Conservation (phyloP, 2,329 filamentous ascomycete genomes). For the Macrophomina pseudophaseolina region DNA sequence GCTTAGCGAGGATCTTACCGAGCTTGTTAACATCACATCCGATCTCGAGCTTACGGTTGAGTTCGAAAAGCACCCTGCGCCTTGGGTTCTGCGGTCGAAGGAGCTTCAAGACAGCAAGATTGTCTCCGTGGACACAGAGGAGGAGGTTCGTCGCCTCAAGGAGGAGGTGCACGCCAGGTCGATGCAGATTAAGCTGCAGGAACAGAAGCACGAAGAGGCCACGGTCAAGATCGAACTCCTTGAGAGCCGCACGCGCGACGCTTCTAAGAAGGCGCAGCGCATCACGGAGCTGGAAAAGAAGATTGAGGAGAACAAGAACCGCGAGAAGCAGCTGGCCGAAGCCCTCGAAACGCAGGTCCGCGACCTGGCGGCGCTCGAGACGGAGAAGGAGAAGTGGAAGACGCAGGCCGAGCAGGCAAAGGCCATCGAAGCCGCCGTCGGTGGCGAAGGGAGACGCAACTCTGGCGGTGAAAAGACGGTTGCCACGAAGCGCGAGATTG, state of each 20-base stretch:
- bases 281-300: slow-evolving; percentile 27
- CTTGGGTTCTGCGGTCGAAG: slow-evolving; percentile 82
- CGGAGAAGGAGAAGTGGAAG: slow-evolving; percentile 28
- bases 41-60: slow-evolving; percentile 53
- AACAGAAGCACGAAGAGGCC: slow-evolving; percentile 83
- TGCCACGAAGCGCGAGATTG: slow-evolving; percentile 27
- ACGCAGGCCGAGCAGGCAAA: slow-evolving; percentile 24
- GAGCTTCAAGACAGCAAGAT: slow-evolving; percentile 83
- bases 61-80: slow-evolving; percentile 73
- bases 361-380: slow-evolving; percentile 24
- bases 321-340: slow-evolving; percentile 25
- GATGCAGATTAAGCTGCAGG: slow-evolving; percentile 54
- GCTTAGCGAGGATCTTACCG: slow-evolving; percentile 67
- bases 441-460: slow-evolving; percentile 18
- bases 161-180: slow-evolving; percentile 81
- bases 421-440: slow-evolving; percentile 19
- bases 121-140: slow-evolving; percentile 80
- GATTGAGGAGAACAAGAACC: slow-evolving; percentile 20
- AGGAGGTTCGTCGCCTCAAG: slow-evolving; percentile 79
- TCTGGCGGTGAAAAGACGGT: slow-evolving; percentile 26
- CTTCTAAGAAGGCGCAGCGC: slow-evolving; percentile 69
- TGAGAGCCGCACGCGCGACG: slow-evolving; percentile 84
- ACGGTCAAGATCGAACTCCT: slow-evolving; percentile 93
- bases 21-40: slow-evolving; percentile 67
- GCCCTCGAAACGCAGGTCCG: slow-evolving; percentile 19